phyloP scores from a whole-genome alignment of 345 rosid species.

The Eucalyptus regnans region DNA sequence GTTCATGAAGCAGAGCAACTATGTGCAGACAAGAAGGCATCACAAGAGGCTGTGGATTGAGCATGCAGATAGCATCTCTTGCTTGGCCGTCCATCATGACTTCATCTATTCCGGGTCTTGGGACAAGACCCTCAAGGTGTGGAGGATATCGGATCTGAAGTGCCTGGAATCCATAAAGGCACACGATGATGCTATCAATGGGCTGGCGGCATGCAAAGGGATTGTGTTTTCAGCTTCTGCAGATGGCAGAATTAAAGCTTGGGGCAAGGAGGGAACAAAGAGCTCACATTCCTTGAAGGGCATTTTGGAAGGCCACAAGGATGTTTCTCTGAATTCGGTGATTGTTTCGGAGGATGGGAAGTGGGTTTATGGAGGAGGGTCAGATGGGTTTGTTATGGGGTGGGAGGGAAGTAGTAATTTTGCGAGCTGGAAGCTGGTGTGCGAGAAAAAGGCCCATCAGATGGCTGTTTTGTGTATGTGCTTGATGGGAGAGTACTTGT shows the following conservation, averaged over 20 bases:
- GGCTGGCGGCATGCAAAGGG: conserved; percentile 50
- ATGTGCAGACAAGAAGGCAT: conserved; percentile 57
- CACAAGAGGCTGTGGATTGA: conserved; percentile 71
- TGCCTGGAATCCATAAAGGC: conserved; percentile 84
- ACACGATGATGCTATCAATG: conserved; percentile 81
- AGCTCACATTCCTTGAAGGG: conserved; percentile 63
- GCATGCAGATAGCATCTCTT: conserved; percentile 85
- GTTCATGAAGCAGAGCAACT: conserved; percentile 83
- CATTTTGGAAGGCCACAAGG: conserved; percentile 61
- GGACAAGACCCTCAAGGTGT: conserved; percentile 92
- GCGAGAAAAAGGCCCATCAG: conserved; percentile 59
- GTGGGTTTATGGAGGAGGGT: conserved; percentile 76
- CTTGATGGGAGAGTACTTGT: conserved; percentile 46
- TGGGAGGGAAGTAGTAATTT: conserved; percentile 53
- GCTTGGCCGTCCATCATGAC: conserved; percentile 54
- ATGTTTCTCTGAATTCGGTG: conserved; percentile 64
- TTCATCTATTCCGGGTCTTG: conserved; percentile 81
- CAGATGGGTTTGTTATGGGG: conserved; percentile 81
- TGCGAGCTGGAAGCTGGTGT: conserved; percentile 41
- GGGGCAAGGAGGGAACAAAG: conserved; percentile 52
- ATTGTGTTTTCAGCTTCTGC: conserved; percentile 84
- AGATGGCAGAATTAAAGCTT: conserved; percentile 79
- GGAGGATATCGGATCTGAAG: conserved; percentile 77
- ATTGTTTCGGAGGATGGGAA: conserved; percentile 56
- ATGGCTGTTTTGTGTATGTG: conserved; percentile 73